Evolutionary conservation across 257 asterid genomes (phyloP).

Genomic region (Verbena officinalis): DNA sequence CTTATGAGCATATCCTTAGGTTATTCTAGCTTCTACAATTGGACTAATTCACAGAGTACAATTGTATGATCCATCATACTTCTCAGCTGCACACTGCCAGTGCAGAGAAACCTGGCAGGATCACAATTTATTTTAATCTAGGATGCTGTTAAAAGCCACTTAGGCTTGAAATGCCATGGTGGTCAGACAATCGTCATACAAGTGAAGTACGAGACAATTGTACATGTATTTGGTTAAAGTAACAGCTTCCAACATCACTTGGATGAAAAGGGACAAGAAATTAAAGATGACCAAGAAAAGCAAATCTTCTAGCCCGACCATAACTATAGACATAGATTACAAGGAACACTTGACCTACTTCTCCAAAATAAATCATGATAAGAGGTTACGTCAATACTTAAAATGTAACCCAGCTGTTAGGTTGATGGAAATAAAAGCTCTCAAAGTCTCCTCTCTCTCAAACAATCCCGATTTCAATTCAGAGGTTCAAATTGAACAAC

Average conservation of each 20-base stretch:
- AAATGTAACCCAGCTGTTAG: background rate
- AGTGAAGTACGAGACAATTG: conserved; percentile 39
- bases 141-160: conserved; percentile 72
- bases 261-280: background rate
- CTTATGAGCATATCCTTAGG: too few relatives aligned
- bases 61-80: conserved; percentile 91
- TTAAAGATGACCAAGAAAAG: background rate
- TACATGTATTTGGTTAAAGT: conserved; percentile 17
- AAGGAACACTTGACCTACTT: background rate
- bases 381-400: too few relatives aligned
- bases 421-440: background rate
- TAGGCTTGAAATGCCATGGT: conserved; percentile 45
- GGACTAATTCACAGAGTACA: conserved; percentile 3
- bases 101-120: conserved; percentile 99
- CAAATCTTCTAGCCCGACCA: conserved; percentile 10
- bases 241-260: conserved; percentile 58
- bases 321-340: background rate
- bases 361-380: background rate
- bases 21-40: conserved; percentile 3
- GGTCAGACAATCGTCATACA: conserved; percentile 34
- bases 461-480: background rate
- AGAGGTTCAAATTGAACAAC: background rate
- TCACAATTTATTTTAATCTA: conserved; percentile 49
- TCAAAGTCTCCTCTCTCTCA: background rate
- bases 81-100: conserved; percentile 99